A percentile compares a stretch with the other conserved stretches of the same genome.
These are phyloP conservation scores for Aquanectria penicillioides DNA, from an alignment of 2,329 filamentous ascomycete genomes.

Conservation along the genomic window DNA sequence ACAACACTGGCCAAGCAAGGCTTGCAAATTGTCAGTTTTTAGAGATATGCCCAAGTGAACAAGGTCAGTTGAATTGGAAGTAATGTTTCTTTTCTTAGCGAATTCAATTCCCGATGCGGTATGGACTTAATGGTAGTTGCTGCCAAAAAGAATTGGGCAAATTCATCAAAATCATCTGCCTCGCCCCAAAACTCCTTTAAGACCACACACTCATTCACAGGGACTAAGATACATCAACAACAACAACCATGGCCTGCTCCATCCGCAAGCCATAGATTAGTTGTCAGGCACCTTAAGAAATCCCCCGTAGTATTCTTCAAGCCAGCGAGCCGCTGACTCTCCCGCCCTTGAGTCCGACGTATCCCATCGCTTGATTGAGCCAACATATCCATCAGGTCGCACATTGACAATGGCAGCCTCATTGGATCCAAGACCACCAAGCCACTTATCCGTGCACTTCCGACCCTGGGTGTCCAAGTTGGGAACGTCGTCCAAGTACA, in stretches of 20 bases:
- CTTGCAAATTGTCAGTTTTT: too few relatives aligned
- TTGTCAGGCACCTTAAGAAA: conserved; percentile 19
- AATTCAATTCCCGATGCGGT: too few relatives aligned
- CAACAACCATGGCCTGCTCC: neutral
- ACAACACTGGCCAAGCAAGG: too few relatives aligned
- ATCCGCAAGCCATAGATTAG: neutral
- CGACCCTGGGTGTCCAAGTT: conserved; percentile 24
- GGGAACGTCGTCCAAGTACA: conserved; percentile 28
- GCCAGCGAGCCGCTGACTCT: conserved; percentile 23
- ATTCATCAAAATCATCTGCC: too few relatives aligned
- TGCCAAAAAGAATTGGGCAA: too few relatives aligned
- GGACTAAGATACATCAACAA: too few relatives aligned
- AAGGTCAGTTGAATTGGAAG: too few relatives aligned
- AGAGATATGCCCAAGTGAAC: too few relatives aligned
- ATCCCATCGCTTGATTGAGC: conserved; percentile 28
- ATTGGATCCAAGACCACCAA: conserved; percentile 24
- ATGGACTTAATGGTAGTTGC: too few relatives aligned
- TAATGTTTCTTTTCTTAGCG: too few relatives aligned
- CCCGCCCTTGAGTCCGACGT: conserved; percentile 5
- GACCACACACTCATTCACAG: too few relatives aligned
- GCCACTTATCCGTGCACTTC: conserved; percentile 39
- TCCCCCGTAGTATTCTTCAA: conserved; percentile 22
- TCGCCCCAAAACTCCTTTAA: too few relatives aligned
- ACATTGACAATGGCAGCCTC: conserved; percentile 32
- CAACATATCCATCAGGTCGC: conserved; percentile 37